These are phyloP conservation scores for Solanum verrucosum DNA, from an alignment of 257 asterid species.

Conservation along the genomic window DNA sequence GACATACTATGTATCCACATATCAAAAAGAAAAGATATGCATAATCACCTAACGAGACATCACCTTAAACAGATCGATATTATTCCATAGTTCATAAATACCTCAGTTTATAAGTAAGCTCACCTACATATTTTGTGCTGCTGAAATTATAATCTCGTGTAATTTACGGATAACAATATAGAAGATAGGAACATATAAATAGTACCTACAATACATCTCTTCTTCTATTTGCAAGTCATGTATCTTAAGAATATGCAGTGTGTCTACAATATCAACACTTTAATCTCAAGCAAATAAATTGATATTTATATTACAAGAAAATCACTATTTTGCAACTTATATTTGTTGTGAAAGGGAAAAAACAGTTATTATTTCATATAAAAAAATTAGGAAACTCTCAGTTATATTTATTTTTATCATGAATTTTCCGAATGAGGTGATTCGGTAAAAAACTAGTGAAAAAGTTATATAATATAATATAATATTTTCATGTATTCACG, in stretches of 20 bases:
- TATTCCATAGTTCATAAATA: neutral
- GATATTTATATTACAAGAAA: no score
- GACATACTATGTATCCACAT: neutral
- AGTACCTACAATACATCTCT: neutral
- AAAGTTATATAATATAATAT: no score
- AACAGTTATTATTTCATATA: neutral
- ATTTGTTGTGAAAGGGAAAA: no score
- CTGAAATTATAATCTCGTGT: neutral
- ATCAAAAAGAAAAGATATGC: neutral
- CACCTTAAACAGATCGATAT: neutral
- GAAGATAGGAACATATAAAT: neutral
- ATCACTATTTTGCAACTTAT: no score
- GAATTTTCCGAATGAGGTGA: no score
- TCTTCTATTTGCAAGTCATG: neutral
- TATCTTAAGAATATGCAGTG: neutral
- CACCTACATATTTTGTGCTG: neutral
- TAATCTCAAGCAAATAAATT: neutral
- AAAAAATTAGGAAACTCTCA: no score
- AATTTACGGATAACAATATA: neutral
- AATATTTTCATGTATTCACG: no score
- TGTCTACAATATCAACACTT: neutral
- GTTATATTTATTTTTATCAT: no score
- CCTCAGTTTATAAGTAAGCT: neutral
- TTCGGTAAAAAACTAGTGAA: no score
- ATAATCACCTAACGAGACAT: neutral